A percentile compares a stretch with the other conserved stretches of the same genome.
phyloP scores from a whole-genome alignment of 345 rosid species.

The Chamaenerion angustifolium region DNA sequence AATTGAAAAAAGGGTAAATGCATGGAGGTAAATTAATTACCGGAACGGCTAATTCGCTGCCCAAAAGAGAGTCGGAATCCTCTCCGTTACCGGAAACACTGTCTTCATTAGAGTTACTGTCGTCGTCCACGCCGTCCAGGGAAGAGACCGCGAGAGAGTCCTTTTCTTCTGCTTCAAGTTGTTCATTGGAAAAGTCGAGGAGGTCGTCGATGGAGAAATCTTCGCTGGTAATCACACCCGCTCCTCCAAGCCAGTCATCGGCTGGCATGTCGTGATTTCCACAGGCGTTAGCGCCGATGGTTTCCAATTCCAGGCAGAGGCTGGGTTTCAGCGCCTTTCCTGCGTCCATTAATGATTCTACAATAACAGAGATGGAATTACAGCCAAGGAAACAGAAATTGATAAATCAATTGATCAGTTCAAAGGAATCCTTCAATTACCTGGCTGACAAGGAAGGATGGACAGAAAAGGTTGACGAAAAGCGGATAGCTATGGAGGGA shows the following conservation, averaged over 20 bases:
- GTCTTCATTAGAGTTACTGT: conserved; percentile 5
- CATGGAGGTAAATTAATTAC: conserved; percentile 6
- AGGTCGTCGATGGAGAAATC: conserved; percentile 29
- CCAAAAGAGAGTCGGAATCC: conserved; percentile 12
- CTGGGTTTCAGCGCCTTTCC: conserved; percentile 10
- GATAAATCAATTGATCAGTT: too few species aligned
- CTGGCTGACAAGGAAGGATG: too few species aligned
- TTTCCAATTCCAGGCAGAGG: conserved; percentile 5
- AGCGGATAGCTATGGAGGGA: too few species aligned
- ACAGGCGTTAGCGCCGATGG: background rate
- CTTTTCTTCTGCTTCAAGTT: conserved; percentile 7
- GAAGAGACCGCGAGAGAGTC: conserved; percentile 5
- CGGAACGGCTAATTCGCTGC: conserved; percentile 21
- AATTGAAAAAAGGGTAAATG: background rate
- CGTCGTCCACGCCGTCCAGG: conserved; percentile 2
- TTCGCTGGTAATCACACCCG: conserved; percentile 9
- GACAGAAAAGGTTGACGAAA: too few species aligned
- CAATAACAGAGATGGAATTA: too few species aligned
- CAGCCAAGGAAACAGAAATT: too few species aligned
- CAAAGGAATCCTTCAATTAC: too few species aligned
- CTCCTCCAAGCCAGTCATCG: conserved; percentile 1
- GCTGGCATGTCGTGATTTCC: background rate
- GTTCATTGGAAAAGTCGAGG: conserved; percentile 25
- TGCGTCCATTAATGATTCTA: background rate
- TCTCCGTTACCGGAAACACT: conserved; percentile 2